Evolutionary conservation across 83 land plant genomes (phyloP), one percentile per base, ranked within the genome.

Genomic region (Diphasiastrum complanatum): DNA sequence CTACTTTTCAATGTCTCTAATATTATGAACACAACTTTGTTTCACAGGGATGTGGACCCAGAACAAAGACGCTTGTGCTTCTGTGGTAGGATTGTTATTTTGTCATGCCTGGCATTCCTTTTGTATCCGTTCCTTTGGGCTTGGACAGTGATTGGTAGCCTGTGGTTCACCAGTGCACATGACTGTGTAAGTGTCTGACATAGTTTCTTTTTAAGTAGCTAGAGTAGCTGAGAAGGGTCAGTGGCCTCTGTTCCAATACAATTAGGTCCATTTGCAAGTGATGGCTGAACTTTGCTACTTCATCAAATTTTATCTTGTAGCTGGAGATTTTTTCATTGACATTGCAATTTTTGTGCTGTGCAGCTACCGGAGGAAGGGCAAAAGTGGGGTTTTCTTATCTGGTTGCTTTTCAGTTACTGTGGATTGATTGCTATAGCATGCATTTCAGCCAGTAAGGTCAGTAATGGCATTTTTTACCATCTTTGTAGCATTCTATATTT

Each of bases 361-460:
- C 80, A 91, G 97, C 64, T 91, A 48, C 90, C 95, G n/a, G 90
- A 85, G 69, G 81, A 89, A 60, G 95, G 97, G 38, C 97, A 87
- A 63, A 91, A 91, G 54, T 91, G 90, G 90, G 97, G 90, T 49
- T 91, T 91, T 48, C 80, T 91, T 14, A 85, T 91, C 29, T 91
- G 97, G 97, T 67, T 91, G 71, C 79, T 85, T 35, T 85, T 87
- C 66, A 87, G 97, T 73, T 91, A 87, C 58, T 87, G 95, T 81
- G 97, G 87, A 58, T 77, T 91, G 23, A 47, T 82, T 29, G 78
- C 83, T 76, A 69, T 91, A 57, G 97, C 87, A 47, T 91, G 86
- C 74, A 73, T 87, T 64, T 76, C 81, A n/a, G 48, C 77, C 41
- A 88, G 95, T 10, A 87, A 91, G 87, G 97, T 91, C 14, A 41